phyloP scores from a whole-genome alignment of 2,329 filamentous ascomycete genomes.

The Beauveria bassiana region DNA sequence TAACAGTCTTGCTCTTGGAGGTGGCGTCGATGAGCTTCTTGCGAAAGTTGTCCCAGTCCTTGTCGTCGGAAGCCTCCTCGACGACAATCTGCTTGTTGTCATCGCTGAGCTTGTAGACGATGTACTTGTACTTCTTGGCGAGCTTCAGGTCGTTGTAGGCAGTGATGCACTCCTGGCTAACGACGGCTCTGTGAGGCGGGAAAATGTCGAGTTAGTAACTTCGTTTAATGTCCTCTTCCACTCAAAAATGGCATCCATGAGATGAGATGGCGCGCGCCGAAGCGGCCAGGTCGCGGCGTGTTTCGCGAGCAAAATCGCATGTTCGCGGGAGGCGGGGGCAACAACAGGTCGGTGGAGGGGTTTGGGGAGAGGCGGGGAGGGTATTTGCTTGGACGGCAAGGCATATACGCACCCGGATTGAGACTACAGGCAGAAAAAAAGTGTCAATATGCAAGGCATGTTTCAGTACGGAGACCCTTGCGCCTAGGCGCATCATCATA shows the following conservation, averaged over 20 bases:
- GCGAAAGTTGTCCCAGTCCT: conserved; percentile 66
- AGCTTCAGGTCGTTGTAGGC: conserved; percentile 79
- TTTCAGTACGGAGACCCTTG: not conserved
- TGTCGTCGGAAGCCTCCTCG: conserved; percentile 60
- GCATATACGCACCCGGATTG: conserved; percentile 56
- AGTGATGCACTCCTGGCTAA: conserved; percentile 62
- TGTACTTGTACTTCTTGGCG: conserved; percentile 73
- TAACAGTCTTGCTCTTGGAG: conserved; percentile 61
- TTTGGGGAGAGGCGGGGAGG: conserved; percentile 6
- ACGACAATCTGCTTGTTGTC: conserved; percentile 76
- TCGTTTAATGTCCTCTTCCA: not conserved
- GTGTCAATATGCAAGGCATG: not conserved
- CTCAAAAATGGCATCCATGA: not conserved
- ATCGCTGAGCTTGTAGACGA: conserved; percentile 82
- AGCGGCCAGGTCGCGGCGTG: not conserved
- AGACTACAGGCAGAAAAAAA: conserved; percentile 38
- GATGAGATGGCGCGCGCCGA: too few relatives aligned
- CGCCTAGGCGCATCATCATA: conserved; percentile 1
- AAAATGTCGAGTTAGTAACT: not conserved
- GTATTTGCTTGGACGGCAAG: conserved; percentile 14
- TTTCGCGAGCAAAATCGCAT: conserved; percentile 1
- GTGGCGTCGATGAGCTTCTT: conserved; percentile 68
- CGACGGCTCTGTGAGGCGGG: conserved; percentile 51
- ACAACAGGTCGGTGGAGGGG: conserved; percentile 6
- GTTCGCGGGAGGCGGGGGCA: conserved; percentile 5